Evolutionary conservation across 2,329 filamentous ascomycete species (phyloP), one percentile per base, ranked within the genome.

Genomic region (Chalaropsis thielavioides): DNA sequence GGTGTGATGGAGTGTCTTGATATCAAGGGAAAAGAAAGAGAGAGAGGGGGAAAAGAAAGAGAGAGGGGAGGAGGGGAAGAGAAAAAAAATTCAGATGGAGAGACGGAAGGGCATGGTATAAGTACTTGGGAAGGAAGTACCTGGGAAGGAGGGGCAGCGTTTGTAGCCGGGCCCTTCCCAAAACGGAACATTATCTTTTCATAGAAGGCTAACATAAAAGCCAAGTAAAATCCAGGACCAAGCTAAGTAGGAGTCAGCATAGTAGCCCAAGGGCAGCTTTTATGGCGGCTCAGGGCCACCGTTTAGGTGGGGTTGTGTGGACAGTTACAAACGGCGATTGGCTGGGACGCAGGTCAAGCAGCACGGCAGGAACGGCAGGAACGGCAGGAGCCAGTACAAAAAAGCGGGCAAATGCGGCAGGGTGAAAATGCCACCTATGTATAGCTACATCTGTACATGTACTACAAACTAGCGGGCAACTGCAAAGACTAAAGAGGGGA

Each of bases 1-100:
- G 59, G 35, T 65, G 58, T 65, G 43, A 65, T 62, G 56, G 44
- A 63, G 43, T 31, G 40, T 62, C 35, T 62, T 58, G 61, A 40
- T 35, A 63, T 61, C 46, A 51, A 43, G 51, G 51, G 24, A 62
- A 60, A 24, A 59, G 46, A 63, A 27, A 67, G 59, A 67, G 43
- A 51, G 56, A 64, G 41, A 61, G 27, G 61, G 40, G 31, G 63
- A 62, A 8, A 38, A n/a, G 44, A 38, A 38, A 8, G 58, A 38
- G 22, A 62, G 35, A 63, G 40, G 31, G 63, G 60, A 35, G 58
- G 64, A 54, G 59, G 56, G 27, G 31, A 19, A 35, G 24, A 31
- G 31, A n/a, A 31, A 54, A 61, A 22, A 62, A 41, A 24, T 35
- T 41, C 17, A 35, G 61, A 56, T 46, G 65, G 38, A 62, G 49